A percentile compares a stretch with the other conserved stretches of the same genome.
phyloP scores from a whole-genome alignment of 1,284 basidiomycete genomes.

The Athelia sp. region DNA sequence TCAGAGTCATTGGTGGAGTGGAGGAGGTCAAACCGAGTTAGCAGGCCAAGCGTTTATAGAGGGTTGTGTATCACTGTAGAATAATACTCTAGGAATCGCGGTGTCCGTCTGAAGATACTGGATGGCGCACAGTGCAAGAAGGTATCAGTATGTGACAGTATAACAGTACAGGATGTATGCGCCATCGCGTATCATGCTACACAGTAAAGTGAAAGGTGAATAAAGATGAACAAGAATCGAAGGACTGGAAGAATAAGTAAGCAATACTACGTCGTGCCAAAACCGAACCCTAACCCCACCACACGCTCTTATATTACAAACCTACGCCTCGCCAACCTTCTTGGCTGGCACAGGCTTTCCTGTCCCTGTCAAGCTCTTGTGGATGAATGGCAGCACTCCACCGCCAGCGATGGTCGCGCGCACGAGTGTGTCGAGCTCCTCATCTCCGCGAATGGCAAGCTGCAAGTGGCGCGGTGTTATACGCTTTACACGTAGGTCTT shows the following conservation, averaged over 20 bases:
- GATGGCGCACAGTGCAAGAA: too few species aligned
- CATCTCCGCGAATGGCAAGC: constrained; percentile 93
- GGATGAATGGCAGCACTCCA: constrained; percentile 95
- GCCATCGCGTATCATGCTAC: too few species aligned
- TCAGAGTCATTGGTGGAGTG: constrained; percentile 37
- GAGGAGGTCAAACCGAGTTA: constrained; percentile 4
- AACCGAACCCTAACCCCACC: too few species aligned
- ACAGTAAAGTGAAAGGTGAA: too few species aligned
- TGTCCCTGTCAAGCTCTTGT: constrained; percentile 72
- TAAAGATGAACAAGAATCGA: too few species aligned
- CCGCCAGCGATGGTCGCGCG: constrained; percentile 71
- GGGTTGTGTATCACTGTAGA: too few species aligned
- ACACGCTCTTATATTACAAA: background rate
- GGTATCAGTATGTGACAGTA: too few species aligned
- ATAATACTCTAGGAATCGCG: background rate
- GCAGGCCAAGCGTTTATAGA: too few species aligned
- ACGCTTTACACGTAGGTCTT: constrained; percentile 93
- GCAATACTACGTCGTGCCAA: too few species aligned
- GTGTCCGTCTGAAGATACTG: too few species aligned
- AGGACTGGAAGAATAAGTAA: too few species aligned
- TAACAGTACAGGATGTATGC: too few species aligned
- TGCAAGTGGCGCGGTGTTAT: constrained; percentile 94
- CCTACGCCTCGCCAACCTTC: constrained; percentile 1
- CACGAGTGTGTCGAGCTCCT: constrained; percentile 82
- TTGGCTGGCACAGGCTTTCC: constrained; percentile 22